phyloP scores from a whole-genome alignment of 257 asterid species.

The Solanum ahanhuiri region DNA sequence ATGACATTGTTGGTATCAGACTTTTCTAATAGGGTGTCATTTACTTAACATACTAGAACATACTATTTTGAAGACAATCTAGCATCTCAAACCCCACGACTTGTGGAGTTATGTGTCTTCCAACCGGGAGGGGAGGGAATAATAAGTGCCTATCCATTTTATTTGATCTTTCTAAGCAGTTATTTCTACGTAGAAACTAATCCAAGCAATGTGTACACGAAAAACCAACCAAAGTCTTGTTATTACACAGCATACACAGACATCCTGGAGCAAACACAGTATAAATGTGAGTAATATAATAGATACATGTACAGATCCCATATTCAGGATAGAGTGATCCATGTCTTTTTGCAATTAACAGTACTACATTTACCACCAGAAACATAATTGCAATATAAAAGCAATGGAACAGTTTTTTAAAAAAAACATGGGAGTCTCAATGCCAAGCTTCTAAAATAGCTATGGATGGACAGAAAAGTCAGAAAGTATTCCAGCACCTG shows the following conservation, averaged over 20 bases:
- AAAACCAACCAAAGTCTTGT: background rate
- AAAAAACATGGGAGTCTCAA: background rate
- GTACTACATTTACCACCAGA: background rate
- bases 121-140: background rate
- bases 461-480: background rate
- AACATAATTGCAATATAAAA: background rate
- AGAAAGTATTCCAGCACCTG: slow-evolving; percentile 26
- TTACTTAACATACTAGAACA: background rate
- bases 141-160: background rate
- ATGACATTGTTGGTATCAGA: background rate
- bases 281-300: background rate
- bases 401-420: background rate
- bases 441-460: background rate
- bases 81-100: background rate
- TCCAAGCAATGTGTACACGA: background rate
- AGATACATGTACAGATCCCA: background rate
- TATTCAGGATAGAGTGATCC: background rate
- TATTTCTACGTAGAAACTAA: background rate
- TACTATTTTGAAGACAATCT: background rate
- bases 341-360: background rate
- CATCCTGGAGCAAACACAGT: background rate
- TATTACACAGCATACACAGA: background rate
- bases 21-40: background rate
- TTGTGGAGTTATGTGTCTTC: background rate
- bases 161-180: background rate